Conservation (phyloP, 78 protist species). For the Chrysochromulina tobinii region DNA sequence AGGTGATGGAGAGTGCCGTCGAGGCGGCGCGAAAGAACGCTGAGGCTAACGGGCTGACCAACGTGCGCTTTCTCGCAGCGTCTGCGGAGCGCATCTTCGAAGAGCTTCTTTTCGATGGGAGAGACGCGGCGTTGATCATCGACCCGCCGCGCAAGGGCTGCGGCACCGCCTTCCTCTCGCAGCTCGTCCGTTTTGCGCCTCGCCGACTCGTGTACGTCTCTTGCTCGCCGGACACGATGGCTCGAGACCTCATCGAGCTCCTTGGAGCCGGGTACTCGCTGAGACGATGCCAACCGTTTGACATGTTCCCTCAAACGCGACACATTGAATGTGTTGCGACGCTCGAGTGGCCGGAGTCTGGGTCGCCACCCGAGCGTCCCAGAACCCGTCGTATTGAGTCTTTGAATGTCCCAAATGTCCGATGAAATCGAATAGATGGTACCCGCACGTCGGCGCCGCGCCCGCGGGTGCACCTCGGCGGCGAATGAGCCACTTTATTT, state of each 20-base stretch:
- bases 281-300: not conserved
- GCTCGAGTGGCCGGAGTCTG: no score
- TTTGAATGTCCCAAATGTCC: no score
- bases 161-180: not conserved
- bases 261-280: not conserved
- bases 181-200: not conserved
- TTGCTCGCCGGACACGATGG: not conserved
- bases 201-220: not conserved
- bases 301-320: slow-evolving; percentile 1
- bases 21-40: not conserved
- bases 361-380: no score
- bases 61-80: not conserved
- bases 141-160: slow-evolving; percentile 17
- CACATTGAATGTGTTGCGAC: no score
- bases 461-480: no score
- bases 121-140: not conserved
- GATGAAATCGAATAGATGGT: no score
- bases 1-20: not conserved
- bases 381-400: no score
- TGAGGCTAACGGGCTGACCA: not conserved
- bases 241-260: not conserved
- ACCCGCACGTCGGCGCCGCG: no score
- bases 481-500: no score
- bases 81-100: not conserved
- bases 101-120: not conserved